Evolutionary conservation across 1,284 basidiomycete genomes (phyloP).

Genomic region (Sporisorium iseilematis-ciliati): DNA sequence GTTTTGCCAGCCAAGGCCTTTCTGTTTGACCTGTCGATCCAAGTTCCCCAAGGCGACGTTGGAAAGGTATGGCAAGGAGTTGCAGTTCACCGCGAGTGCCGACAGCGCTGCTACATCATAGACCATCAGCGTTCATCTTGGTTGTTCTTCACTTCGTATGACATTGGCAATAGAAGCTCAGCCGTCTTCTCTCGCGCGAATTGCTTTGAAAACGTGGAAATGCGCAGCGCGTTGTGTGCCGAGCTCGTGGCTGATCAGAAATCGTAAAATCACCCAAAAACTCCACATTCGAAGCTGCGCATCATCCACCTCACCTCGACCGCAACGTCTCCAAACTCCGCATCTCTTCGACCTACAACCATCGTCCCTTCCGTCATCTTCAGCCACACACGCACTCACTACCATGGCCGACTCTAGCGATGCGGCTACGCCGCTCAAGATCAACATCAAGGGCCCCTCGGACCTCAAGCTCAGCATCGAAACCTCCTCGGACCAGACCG

Average conservation of each 20-base stretch:
- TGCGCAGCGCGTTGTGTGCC: not conserved
- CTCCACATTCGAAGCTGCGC: conserved; percentile 6
- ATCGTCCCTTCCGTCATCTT: not conserved
- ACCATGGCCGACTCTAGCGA: conserved; percentile 43
- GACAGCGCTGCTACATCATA: not conserved
- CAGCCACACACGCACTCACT: not conserved
- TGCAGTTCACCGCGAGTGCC: conserved; percentile 15
- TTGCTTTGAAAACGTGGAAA: not conserved
- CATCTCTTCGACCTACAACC: not conserved
- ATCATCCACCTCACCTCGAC: not conserved
- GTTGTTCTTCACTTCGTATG: not conserved
- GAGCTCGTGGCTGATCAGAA: not conserved
- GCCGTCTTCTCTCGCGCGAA: conserved; percentile 5
- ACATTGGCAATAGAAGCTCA: not conserved
- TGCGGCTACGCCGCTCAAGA: conserved; percentile 46
- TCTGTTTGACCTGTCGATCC: conserved; percentile 48
- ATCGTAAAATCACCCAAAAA: not conserved
- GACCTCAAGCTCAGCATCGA: conserved; percentile 61
- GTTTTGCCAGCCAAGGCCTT: conserved; percentile 43
- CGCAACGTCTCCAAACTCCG: too few relatives aligned
- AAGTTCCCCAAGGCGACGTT: conserved; percentile 40
- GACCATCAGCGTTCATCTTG: not conserved
- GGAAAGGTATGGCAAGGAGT: conserved; percentile 32
- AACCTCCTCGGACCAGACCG: conserved; percentile 56
- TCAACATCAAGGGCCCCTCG: conserved; percentile 68